These are phyloP conservation scores for Hysterangium stoloniferum DNA, from an alignment of 768 basidiomycete species.

Conservation along the genomic window DNA sequence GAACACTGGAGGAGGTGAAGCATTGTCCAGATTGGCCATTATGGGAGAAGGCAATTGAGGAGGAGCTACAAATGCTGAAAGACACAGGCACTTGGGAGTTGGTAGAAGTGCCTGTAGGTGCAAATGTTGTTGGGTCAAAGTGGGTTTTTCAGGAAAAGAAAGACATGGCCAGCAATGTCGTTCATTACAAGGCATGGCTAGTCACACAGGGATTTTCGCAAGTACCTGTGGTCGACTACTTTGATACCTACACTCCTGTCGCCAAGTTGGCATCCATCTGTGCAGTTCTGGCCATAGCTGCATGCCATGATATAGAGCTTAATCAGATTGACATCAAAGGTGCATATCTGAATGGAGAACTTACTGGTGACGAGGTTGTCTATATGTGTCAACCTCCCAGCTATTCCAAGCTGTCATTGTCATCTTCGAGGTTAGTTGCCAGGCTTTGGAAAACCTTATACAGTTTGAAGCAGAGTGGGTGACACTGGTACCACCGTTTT, in stretches of 20 bases:
- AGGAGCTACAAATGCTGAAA: too few species aligned
- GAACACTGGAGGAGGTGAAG: conserved; percentile 19
- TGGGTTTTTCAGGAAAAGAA: conserved; percentile 25
- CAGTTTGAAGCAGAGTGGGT: conserved; percentile 29
- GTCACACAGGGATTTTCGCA: conserved; percentile 38
- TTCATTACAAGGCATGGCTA: conserved; percentile 29
- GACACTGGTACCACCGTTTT: conserved; percentile 26
- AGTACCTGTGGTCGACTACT: conserved; percentile 27
- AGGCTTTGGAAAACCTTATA: conserved; percentile 24
- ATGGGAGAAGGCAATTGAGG: too few species aligned
- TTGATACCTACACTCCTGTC: conserved; percentile 16
- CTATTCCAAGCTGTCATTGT: conserved; percentile 12
- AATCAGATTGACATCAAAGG: conserved; percentile 36
- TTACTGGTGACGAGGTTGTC: conserved; percentile 16
- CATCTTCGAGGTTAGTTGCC: too few species aligned
- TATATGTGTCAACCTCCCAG: conserved; percentile 31
- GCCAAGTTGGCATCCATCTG: conserved; percentile 22
- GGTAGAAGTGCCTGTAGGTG: conserved; percentile 17
- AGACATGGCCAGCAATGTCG: conserved; percentile 18
- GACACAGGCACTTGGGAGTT: conserved; percentile 20
- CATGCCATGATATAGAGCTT: conserved; percentile 26
- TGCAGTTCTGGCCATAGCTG: conserved; percentile 29
- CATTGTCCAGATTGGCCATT: conserved; percentile 22
- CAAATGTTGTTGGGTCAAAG: conserved; percentile 17
- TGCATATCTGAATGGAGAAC: conserved; percentile 30